Base-by-base conservation (phyloP, 1,284 basidiomycete species). In the Ganoderma lingzhi region DNA sequence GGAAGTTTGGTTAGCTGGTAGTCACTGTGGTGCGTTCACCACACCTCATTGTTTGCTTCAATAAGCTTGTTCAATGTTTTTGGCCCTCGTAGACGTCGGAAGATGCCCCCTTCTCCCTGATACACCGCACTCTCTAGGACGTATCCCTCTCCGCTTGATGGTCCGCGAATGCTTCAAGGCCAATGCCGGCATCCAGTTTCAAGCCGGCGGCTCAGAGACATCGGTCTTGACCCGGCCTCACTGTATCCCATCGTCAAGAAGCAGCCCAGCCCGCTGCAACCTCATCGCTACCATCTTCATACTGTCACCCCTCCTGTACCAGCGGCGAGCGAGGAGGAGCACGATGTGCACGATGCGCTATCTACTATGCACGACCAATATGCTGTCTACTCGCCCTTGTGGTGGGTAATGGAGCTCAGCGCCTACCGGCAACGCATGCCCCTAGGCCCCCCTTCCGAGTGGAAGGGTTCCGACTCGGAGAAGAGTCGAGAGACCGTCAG, bases 101-200 rank as follows among this genome's bases (percentile, higher is more conserved):
- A 87, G 87, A 23, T 85, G 88, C 12, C 84, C 85, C 1, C 88
- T 89, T 0, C 77, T 78, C 35, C 88, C 90, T 75, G 82, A 81
- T 42, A 85, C 83, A 1, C 81, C 80, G 2, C 80, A 88, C 73
- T 85, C 84, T 42, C 84, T 90, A 17, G 86, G 88, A 3, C 84
- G 87, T 64, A 90, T 90, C 66, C 82, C 89, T 23, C 81, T 90
- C 14, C 84, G 88, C 2, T 90, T 89, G 89, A 90, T 91, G 89
- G 82, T 90, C 61, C 85, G 89, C 53, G 82, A 90, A 76, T 86
- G 84, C 73, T 88, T 89, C 82, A 72, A 69, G 48, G 71, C 74
- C 6, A 74, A 80, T 28, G 79, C 78, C 15, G 82, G 82, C 39
- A 81, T 84, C 62, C 78, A 78, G 51, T 83, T 83, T 73, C 76